These are phyloP conservation scores for Theileria sp. DNA, from an alignment of 169 alveolate species.

Conservation along the genomic window DNA sequence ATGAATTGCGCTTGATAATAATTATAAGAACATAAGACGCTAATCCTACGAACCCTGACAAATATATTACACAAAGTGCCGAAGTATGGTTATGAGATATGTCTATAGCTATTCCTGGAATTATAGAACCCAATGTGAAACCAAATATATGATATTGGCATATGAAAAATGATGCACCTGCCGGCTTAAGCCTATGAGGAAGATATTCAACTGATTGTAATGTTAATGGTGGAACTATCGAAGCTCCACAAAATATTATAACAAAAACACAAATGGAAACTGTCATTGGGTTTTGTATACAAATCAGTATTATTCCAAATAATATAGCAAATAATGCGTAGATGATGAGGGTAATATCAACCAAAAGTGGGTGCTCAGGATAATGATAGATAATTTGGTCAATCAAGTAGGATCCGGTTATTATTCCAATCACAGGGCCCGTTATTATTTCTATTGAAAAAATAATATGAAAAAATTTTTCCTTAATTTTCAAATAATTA, in stretches of 20 bases:
- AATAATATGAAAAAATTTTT: conserved; percentile 70
- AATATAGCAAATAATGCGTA: conserved; percentile 59
- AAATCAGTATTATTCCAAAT: conserved; percentile 24
- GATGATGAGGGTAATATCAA: conserved; percentile 15
- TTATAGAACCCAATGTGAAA: conserved; percentile 35
- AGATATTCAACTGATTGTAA: conserved; percentile 27
- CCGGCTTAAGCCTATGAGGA: conserved; percentile 40
- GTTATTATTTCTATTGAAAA: conserved; percentile 76
- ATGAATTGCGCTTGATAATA: background rate
- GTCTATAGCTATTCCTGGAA: conserved; percentile 57
- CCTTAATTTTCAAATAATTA: conserved; percentile 30
- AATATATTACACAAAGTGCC: conserved; percentile 7
- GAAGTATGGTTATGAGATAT: conserved; percentile 6
- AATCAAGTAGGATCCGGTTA: conserved; percentile 83
- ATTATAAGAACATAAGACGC: background rate
- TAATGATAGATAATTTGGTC: conserved; percentile 80
- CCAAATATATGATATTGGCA: conserved; percentile 60
- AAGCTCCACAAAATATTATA: conserved; percentile 53
- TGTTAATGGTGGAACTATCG: conserved; percentile 54
- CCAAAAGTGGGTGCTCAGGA: conserved; percentile 28
- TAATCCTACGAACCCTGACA: conserved; percentile 23
- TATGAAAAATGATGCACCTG: conserved; percentile 55
- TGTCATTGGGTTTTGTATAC: conserved; percentile 4
- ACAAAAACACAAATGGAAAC: conserved; percentile 30
- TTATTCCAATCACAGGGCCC: conserved; percentile 83